A percentile compares a stretch with the other conserved stretches of the same genome.
phyloP scores from a whole-genome alignment of 1,284 basidiomycete species.

The Leccinum solheimii region DNA sequence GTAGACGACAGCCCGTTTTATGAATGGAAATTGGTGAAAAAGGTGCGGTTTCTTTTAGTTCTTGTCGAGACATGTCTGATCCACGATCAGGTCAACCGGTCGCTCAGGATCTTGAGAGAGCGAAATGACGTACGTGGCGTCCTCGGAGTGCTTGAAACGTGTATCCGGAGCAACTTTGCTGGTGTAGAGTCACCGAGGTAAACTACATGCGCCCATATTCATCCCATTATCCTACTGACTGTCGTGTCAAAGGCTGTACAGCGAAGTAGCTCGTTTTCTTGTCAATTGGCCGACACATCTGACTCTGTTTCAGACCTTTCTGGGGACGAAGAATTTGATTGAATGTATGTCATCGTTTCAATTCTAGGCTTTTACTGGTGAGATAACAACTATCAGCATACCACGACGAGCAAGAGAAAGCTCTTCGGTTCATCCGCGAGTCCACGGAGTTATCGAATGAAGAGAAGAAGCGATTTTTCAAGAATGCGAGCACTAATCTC shows the following conservation, averaged over 20 bases:
- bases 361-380: background rate
- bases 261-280: slow-evolving; percentile 60
- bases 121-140: slow-evolving; percentile 82
- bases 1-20: slow-evolving; percentile 86
- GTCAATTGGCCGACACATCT: background rate
- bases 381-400: slow-evolving; percentile 54
- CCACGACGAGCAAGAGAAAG: slow-evolving; percentile 73
- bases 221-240: slow-evolving; percentile 1
- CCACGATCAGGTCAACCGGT: slow-evolving; percentile 56
- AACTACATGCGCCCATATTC: slow-evolving; percentile 2
- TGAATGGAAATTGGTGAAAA: slow-evolving; percentile 82
- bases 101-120: slow-evolving; percentile 61
- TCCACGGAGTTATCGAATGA: slow-evolving; percentile 75
- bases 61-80: background rate
- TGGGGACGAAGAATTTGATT: slow-evolving; percentile 84
- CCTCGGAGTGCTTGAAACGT: slow-evolving; percentile 90
- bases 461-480: slow-evolving; percentile 93
- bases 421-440: slow-evolving; percentile 74
- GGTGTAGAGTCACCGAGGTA: slow-evolving; percentile 86
- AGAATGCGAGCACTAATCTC: slow-evolving; percentile 84
- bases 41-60: slow-evolving; percentile 42
- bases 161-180: slow-evolving; percentile 92
- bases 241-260: slow-evolving; percentile 66
- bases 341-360: slow-evolving; percentile 55
- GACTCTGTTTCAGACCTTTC: slow-evolving; percentile 65